These are phyloP conservation scores for Hysterangium stoloniferum DNA, from an alignment of 768 basidiomycete genomes.

Conservation along the genomic window DNA sequence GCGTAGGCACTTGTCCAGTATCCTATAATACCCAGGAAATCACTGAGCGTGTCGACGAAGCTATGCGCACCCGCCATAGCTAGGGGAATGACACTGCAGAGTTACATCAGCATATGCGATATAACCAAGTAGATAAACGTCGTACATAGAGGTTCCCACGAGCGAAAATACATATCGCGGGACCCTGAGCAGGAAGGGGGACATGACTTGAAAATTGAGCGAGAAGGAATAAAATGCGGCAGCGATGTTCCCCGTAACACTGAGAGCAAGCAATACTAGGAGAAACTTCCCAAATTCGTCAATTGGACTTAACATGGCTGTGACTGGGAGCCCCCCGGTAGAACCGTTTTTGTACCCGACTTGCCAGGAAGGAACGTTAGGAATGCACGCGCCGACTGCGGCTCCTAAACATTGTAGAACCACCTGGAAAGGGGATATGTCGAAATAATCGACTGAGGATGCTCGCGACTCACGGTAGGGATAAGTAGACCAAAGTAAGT, in stretches of 20 bases:
- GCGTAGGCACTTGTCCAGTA: conserved; percentile 47
- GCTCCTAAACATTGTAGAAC: conserved; percentile 55
- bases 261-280: conserved; percentile 64
- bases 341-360: conserved; percentile 41
- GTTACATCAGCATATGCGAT: neutral
- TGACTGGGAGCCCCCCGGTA: conserved; percentile 58
- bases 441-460: neutral
- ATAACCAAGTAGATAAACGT: conserved; percentile 17
- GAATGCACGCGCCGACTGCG: conserved; percentile 51
- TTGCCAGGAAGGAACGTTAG: conserved; percentile 48
- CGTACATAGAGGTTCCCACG: conserved; percentile 58
- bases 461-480: conserved; percentile 40
- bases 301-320: conserved; percentile 51
- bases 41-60: conserved; percentile 56
- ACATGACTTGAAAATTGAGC: conserved; percentile 62
- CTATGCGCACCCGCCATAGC: conserved; percentile 60
- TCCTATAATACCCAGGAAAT: conserved; percentile 63
- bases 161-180: conserved; percentile 68
- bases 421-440: conserved; percentile 20
- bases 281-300: conserved; percentile 66
- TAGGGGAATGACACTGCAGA: conserved; percentile 51
- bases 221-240: conserved; percentile 77
- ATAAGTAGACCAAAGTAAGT: conserved; percentile 57
- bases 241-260: conserved; percentile 73
- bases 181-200: conserved; percentile 48